Evolutionary conservation across 2,329 filamentous ascomycete genomes (phyloP).

Genomic region (Westerdykella ornata): DNA sequence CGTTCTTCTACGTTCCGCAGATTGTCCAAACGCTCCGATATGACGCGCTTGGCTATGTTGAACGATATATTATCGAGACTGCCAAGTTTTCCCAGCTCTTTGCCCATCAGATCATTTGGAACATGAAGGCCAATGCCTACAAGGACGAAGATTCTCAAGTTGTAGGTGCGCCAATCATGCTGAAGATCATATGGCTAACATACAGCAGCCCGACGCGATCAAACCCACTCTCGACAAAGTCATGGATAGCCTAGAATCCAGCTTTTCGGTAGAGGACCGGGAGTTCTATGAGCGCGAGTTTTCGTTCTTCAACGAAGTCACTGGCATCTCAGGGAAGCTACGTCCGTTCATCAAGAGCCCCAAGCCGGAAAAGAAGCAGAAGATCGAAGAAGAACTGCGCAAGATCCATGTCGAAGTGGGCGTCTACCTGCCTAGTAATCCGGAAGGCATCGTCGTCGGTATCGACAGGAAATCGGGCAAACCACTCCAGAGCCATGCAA

Average conservation of each 20-base stretch:
- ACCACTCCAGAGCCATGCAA: constrained; percentile 93
- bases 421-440: constrained; percentile 94
- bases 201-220: constrained; percentile 69
- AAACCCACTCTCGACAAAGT: constrained; percentile 92
- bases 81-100: constrained; percentile 97
- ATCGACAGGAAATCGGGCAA: constrained; percentile 98
- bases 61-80: constrained; percentile 93
- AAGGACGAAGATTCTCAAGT: constrained; percentile 91
- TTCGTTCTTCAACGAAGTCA: constrained; percentile 96
- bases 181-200: constrained; percentile 1
- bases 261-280: constrained; percentile 72
- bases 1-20: constrained; percentile 98
- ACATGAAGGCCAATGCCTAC: constrained; percentile 98
- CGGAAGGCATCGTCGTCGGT: constrained; percentile 92
- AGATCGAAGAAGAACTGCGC: constrained; percentile 95
- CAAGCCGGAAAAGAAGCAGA: constrained; percentile 97
- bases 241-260: constrained; percentile 72
- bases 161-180: constrained; percentile 44
- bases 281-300: constrained; percentile 93
- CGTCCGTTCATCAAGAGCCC: constrained; percentile 85
- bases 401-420: constrained; percentile 97
- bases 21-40: constrained; percentile 94
- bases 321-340: constrained; percentile 87
- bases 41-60: constrained; percentile 87
- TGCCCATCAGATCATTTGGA: constrained; percentile 99